Base-by-base conservation (phyloP, 2,329 filamentous ascomycete species). In the Lachnellula subtilissima region DNA sequence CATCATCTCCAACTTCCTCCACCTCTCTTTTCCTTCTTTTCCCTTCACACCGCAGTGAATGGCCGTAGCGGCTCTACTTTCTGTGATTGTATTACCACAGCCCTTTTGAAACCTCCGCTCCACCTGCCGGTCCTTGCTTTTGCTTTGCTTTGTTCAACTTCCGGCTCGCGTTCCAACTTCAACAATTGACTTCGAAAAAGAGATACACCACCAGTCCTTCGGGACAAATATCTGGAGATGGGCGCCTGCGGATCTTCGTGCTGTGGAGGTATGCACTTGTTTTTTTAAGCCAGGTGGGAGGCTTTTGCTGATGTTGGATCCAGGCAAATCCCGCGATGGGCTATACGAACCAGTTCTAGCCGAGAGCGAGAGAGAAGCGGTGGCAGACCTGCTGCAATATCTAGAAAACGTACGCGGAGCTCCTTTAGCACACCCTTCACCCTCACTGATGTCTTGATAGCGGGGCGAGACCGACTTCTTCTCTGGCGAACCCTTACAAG, bases 381-480 rank as follows among this genome's bases (percentile, higher is more conserved):
- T 99, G 54, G 92, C 94, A 63, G 94, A 99, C 72, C 80, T 99
- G 57, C 80, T 99, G 17, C 89, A 93, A 72, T 97, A 96, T 73
- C 86, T 99, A 63, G 94, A 99, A 76, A 97, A 97, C 72, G 94
- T 97, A 78, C 46, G 67, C 42, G 50, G 39, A 35, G 32, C 39
- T 14, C 42, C 17, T 40, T 17, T 23, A 25, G 11, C 12, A 8
- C 40, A 42, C 36, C 39, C 46, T 39, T 17, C 17, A 23, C 45
- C 52, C 15, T 48, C 45, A 54, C 62, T 67, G 52, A 69, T 58
- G 36, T 50, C 47, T 52, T n/a, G 52, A 43, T 52, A 66, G 94
- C 88, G 94, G 71, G 88, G 87, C 70, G 94, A 99, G 73, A 97
- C 92, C 67, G 93, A 99, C 74, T 99, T 99, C 83, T 99, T 99